Base-by-base conservation (phyloP, 352 stramenopile genomes). In the Porosira glacialis region DNA sequence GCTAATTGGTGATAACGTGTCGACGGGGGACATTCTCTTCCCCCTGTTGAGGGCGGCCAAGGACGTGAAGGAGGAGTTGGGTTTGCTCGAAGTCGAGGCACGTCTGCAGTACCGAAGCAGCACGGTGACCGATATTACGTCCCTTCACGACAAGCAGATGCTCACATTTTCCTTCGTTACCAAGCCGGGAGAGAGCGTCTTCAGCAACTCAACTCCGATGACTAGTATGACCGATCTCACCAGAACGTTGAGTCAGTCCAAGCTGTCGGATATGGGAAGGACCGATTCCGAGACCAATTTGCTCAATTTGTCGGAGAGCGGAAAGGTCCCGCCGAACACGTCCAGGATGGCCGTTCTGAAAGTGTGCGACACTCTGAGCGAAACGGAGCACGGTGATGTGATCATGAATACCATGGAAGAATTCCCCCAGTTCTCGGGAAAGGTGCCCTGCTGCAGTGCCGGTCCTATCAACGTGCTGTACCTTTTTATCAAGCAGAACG, bases 341-440 rank as follows among this genome's bases (percentile, higher is more conserved):
- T 31, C 52, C 3, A 58, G 83, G 48, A 85, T 68, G 52, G 77
- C 92, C 44, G 84, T 95, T 19, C 93, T 96, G 61, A 87, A 93
- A 57, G 92, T 96, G 57, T 88, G 95, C 45, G 79, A 91, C n/a
- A 89, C 83, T 21, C 69, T 98, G 5, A 87, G 90, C 58, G 69
- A 89, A 11, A 85, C 95, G 49, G 17, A 68, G 50, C n/a, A n/a
- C n/a, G 47, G 48, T 31, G 60, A 80, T 58, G 24, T 47, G 2
- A 52, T 58, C 53, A 44, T 68, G 3, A 78, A 90, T 33, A 83
- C 80, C 39, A 47, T 88, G 17, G 56, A 33, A 26, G 74, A 86
- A 35, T 87, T 92, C 24, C 79, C 83, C n/a, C 78, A 92, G 52
- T 92, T 87, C 55, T 75, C 67, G 41, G 44, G 69, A 15, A 78